phyloP scores from a whole-genome alignment of 2,329 filamentous ascomycete genomes.

The Pseudocercospora crystallina region DNA sequence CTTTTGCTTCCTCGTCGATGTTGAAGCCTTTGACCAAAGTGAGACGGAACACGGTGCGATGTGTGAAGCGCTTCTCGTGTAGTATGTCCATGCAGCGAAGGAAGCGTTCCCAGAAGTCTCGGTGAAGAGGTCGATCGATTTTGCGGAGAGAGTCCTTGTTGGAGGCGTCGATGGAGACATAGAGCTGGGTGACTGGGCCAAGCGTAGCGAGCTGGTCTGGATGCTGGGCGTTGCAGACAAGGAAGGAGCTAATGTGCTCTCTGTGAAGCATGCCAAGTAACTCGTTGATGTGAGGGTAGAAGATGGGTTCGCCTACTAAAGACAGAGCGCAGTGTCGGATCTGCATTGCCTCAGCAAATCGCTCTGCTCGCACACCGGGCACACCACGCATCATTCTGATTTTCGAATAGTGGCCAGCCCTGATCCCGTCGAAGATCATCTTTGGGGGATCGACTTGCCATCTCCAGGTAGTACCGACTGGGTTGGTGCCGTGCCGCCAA shows the following conservation, averaged over 20 bases:
- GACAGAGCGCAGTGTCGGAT: slow-evolving; percentile 91
- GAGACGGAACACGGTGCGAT: slow-evolving; percentile 90
- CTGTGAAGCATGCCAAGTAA: slow-evolving; percentile 79
- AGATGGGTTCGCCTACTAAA: slow-evolving; percentile 95
- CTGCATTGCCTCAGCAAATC: slow-evolving; percentile 87
- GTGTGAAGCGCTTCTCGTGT: slow-evolving; percentile 75
- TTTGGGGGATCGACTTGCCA: slow-evolving; percentile 93
- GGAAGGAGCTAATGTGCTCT: slow-evolving; percentile 86
- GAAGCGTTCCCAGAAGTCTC: slow-evolving; percentile 98
- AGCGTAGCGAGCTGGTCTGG: slow-evolving; percentile 83
- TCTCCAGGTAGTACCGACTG: slow-evolving; percentile 93
- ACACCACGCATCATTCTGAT: slow-evolving; percentile 97
- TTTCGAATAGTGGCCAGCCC: slow-evolving; percentile 90
- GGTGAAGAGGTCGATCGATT: slow-evolving; percentile 88
- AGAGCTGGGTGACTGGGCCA: slow-evolving; percentile 86
- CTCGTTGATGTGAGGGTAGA: slow-evolving; percentile 96
- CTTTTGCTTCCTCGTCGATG: slow-evolving; percentile 85
- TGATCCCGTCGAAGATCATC: slow-evolving; percentile 85
- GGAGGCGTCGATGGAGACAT: slow-evolving; percentile 92
- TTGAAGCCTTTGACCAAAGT: slow-evolving; percentile 99
- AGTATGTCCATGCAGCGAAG: slow-evolving; percentile 86
- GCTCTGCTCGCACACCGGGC: slow-evolving; percentile 85
- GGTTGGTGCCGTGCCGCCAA: slow-evolving; percentile 97
- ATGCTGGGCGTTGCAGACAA: slow-evolving; percentile 97
- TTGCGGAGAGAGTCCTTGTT: slow-evolving; percentile 83